Evolutionary conservation across 108 stramenopile species (phyloP), one percentile per base, ranked within the genome.

Genomic region (Nannochloropsis salina): DNA sequence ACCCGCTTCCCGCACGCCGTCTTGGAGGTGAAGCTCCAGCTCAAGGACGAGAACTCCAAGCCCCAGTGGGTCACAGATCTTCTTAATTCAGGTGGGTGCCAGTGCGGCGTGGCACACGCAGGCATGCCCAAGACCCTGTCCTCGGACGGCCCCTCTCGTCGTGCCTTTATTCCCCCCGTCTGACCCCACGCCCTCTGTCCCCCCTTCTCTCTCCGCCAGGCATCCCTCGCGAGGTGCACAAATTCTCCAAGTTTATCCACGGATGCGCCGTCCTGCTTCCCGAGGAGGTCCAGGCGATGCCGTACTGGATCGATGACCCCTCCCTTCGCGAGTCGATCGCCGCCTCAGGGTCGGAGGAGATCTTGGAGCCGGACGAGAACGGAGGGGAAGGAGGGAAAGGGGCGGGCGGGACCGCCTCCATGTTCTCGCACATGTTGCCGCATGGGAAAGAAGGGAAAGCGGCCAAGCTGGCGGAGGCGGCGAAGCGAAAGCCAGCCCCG

Each of bases 221-320:
- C 9, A 88, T 96, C 87, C 86, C 96, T 42, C 94, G 94, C 84
- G 95, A 96, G 85, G 96, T 96, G 41, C 96, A 96, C 90, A 98
- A 98, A 87, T 97, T 96, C 87, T 85, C 87, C 41, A 97, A 98
- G 84, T 98, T 95, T 86, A 94, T 93, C 81, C 94, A 94, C 84
- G 95, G 95, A 31, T 95, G 95, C 86, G 96, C 96, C 6, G 94
- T 94, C 8, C 87, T 98, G 84, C 86, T 97, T 21, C 94, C 96
- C n/a, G 96, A 97, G 80, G 96, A 97, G 88, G 96, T 97, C 11
- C 93, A 93, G 2, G 86, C 92, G 44, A 95, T 98, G 22, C 98
- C 98, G 10, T 97, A 97, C 90, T 98, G 98, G 98, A 90, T 97
- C 51, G 98, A 97, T 87, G 98, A 98, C 89, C 92, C 95, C 11